phyloP scores from a whole-genome alignment of 805 yeast genomes.

The Priceomyces medius region DNA sequence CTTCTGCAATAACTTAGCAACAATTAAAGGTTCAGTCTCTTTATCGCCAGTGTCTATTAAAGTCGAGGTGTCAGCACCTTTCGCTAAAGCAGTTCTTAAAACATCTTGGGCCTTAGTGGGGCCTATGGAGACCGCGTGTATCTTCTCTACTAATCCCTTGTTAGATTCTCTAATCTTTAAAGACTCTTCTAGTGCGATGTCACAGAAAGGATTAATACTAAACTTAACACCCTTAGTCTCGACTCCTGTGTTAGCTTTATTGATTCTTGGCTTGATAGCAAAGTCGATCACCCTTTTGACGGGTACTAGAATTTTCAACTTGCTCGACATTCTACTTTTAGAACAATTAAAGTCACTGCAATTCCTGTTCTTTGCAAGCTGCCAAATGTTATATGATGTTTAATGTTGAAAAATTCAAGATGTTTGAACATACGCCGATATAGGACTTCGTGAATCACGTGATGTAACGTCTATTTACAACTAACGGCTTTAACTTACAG shows the following conservation, averaged over 20 bases:
- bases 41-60: slow-evolving; percentile 73
- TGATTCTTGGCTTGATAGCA: slow-evolving; percentile 89
- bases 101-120: slow-evolving; percentile 84
- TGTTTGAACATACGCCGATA: slow-evolving; percentile 3
- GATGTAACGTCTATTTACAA: neutral
- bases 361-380: too few relatives aligned
- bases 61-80: slow-evolving; percentile 88
- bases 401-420: slow-evolving; percentile 2
- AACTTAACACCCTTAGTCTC: slow-evolving; percentile 89
- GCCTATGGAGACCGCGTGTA: slow-evolving; percentile 92
- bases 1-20: slow-evolving; percentile 80
- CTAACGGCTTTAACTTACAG: neutral
- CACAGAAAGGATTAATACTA: slow-evolving; percentile 95
- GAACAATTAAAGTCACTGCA: neutral
- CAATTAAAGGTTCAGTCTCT: slow-evolving; percentile 80
- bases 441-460: slow-evolving; percentile 4
- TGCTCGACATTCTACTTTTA: slow-evolving; percentile 29
- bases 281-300: slow-evolving; percentile 93
- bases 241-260: slow-evolving; percentile 78
- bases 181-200: slow-evolving; percentile 96
- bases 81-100: slow-evolving; percentile 86
- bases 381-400: neutral
- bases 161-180: slow-evolving; percentile 67
- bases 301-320: slow-evolving; percentile 80
- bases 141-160: slow-evolving; percentile 66